These are phyloP conservation scores for Fusarium lyarnte DNA, from an alignment of 2,329 filamentous ascomycete genomes.

Conservation along the genomic window DNA sequence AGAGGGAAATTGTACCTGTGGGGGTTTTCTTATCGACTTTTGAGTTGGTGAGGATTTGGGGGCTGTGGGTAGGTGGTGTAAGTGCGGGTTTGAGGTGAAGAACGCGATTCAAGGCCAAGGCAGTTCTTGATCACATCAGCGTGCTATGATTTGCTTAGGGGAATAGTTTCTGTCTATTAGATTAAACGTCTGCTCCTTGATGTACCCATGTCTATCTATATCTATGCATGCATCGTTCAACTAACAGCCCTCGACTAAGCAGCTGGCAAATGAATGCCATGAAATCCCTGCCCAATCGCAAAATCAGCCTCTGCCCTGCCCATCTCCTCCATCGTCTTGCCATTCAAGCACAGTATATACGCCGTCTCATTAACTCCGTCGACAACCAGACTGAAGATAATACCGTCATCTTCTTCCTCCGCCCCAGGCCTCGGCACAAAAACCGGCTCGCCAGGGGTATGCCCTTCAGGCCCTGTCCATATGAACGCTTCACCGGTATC, in stretches of 20 bases:
- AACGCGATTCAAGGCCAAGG: background rate
- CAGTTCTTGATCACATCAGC: no score
- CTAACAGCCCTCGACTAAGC: background rate
- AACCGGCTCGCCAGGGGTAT: slow-evolving; percentile 76
- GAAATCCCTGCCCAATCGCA: slow-evolving; percentile 71
- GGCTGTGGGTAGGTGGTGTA: background rate
- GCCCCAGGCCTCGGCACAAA: slow-evolving; percentile 64
- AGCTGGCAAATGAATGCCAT: slow-evolving; percentile 61
- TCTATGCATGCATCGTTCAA: background rate
- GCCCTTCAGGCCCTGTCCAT: slow-evolving; percentile 67
- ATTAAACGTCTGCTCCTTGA: background rate
- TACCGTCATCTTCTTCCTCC: slow-evolving; percentile 69
- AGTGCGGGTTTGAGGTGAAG: background rate
- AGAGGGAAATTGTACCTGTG: background rate
- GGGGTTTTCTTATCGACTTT: slow-evolving; percentile 11
- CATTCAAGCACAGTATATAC: slow-evolving; percentile 73
- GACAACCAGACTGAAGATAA: slow-evolving; percentile 70
- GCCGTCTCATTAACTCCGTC: slow-evolving; percentile 68
- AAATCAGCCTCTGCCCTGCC: slow-evolving; percentile 71
- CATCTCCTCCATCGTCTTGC: slow-evolving; percentile 68
- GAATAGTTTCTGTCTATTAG: background rate
- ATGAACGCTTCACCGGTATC: slow-evolving; percentile 59
- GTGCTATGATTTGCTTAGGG: fast-evolving
- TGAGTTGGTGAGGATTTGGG: background rate
- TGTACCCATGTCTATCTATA: background rate